A percentile compares a stretch with the other conserved stretches of the same genome.
These are phyloP conservation scores for Colletotrichum chlorophyti DNA, from an alignment of 2,329 filamentous ascomycete species.

Conservation along the genomic window DNA sequence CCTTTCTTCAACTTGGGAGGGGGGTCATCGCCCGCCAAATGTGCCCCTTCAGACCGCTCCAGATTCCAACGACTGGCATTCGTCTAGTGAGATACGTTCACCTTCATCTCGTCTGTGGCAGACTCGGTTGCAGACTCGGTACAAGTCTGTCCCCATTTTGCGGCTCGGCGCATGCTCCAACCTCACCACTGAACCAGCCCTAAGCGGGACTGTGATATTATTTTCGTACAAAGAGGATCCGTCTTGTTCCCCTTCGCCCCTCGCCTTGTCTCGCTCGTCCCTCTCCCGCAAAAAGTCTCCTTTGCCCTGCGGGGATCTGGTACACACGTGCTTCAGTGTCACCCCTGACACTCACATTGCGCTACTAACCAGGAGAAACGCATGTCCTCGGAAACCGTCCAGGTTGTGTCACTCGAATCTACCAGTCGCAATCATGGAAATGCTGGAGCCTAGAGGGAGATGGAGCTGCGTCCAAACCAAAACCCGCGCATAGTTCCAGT, in stretches of 20 bases:
- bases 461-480: conserved; percentile 17
- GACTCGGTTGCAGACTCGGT: background rate
- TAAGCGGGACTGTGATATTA: background rate
- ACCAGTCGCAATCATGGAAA: conserved; percentile 16
- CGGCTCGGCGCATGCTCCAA: conserved; percentile 14
- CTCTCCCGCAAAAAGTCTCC: background rate
- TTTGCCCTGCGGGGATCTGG: conserved; percentile 6
- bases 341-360: background rate
- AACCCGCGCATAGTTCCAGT: conserved; percentile 10
- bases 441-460: conserved; percentile 26
- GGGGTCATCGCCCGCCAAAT: background rate
- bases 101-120: conserved; percentile 16
- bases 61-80: conserved; percentile 1
- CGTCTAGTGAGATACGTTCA: background rate
- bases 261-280: background rate
- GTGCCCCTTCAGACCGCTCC: conserved; percentile 14
- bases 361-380: background rate
- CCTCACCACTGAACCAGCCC: background rate
- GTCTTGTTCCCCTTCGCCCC: too few relatives aligned
- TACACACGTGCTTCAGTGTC: conserved; percentile 7
- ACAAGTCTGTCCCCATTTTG: too few relatives aligned
- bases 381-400: conserved; percentile 9
- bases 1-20: too few relatives aligned
- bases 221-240: too few relatives aligned
- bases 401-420: conserved; percentile 7